A percentile compares a stretch with the other conserved stretches of the same genome.
Evolutionary conservation across 1,284 basidiomycete genomes (phyloP).

Genomic region (Laetiporus sulphureus): DNA sequence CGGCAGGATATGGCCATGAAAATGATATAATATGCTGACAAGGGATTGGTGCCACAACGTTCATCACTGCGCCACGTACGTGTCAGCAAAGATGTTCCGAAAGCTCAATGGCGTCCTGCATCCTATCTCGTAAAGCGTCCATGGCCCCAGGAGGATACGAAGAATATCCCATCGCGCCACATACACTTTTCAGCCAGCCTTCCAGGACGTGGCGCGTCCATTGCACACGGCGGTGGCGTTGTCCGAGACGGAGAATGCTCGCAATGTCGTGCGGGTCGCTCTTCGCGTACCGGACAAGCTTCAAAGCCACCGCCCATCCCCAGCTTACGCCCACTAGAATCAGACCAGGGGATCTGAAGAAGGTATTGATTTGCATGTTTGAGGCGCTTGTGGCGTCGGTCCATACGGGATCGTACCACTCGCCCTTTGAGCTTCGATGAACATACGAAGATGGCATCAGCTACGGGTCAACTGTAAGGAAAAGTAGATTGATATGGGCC

Average conservation of each 20-base stretch:
- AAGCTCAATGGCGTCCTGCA: constrained; percentile 39
- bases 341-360: constrained; percentile 50
- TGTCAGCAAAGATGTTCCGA: too few species aligned
- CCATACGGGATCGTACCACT: constrained; percentile 53
- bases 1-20: too few species aligned
- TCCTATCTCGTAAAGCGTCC: constrained; percentile 38
- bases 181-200: constrained; percentile 42
- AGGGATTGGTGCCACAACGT: too few species aligned
- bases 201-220: constrained; percentile 51
- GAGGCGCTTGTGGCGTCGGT: constrained; percentile 39
- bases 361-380: constrained; percentile 47
- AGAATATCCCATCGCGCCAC: constrained; percentile 51
- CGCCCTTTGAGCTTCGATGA: constrained; percentile 28
- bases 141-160: constrained; percentile 37
- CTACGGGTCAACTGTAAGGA: constrained; percentile 13
- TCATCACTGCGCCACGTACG: too few species aligned
- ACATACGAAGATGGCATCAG: constrained; percentile 4
- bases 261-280: constrained; percentile 35
- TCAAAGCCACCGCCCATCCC: constrained; percentile 62
- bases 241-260: constrained; percentile 42
- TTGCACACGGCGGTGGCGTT: constrained; percentile 37
- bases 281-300: constrained; percentile 58
- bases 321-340: constrained; percentile 54
- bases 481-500: neutral
- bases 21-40: too few species aligned